phyloP scores from a whole-genome alignment of 371 early-diverging fungal species.

The Rhizomucor miehei region DNA sequence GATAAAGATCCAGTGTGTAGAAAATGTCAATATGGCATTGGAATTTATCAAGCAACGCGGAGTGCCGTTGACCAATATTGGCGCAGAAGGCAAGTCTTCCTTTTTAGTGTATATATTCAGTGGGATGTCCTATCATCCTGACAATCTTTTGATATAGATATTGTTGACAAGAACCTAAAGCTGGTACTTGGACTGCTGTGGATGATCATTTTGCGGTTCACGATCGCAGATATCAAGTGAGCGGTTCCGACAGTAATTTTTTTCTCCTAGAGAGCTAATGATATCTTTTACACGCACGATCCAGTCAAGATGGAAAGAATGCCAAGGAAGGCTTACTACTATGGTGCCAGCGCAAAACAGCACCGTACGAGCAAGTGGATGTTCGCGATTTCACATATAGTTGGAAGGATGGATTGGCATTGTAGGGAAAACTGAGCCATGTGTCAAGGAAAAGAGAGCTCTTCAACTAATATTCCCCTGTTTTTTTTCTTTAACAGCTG shows the following conservation, averaged over 20 bases:
- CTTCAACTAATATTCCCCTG: not conserved
- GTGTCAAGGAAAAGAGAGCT: constrained; percentile 6
- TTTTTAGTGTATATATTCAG: not conserved
- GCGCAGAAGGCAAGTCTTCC: constrained; percentile 67
- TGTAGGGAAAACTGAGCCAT: constrained; percentile 46
- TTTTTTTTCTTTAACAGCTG: constrained; percentile 50
- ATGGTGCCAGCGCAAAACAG: constrained; percentile 97
- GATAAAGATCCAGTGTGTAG: constrained; percentile 92
- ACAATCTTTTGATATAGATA: constrained; percentile 61
- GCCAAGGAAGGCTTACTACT: constrained; percentile 90
- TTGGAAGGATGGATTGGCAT: constrained; percentile 96
- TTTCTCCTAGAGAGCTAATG: not conserved
- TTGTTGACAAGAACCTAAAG: constrained; percentile 93
- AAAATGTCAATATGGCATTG: constrained; percentile 94
- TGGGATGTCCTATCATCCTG: not conserved
- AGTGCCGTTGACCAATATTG: constrained; percentile 91
- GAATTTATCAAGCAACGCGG: constrained; percentile 88
- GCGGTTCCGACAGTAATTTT: not conserved
- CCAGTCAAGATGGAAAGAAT: constrained; percentile 87
- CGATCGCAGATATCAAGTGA: constrained; percentile 89
- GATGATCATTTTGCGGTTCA: constrained; percentile 96
- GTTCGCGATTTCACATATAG: constrained; percentile 85
- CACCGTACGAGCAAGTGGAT: constrained; percentile 79
- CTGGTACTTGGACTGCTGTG: constrained; percentile 97
- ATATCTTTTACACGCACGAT: not conserved